These are phyloP conservation scores for Candida mattraensis DNA, from an alignment of 805 yeast genomes.

Conservation along the genomic window DNA sequence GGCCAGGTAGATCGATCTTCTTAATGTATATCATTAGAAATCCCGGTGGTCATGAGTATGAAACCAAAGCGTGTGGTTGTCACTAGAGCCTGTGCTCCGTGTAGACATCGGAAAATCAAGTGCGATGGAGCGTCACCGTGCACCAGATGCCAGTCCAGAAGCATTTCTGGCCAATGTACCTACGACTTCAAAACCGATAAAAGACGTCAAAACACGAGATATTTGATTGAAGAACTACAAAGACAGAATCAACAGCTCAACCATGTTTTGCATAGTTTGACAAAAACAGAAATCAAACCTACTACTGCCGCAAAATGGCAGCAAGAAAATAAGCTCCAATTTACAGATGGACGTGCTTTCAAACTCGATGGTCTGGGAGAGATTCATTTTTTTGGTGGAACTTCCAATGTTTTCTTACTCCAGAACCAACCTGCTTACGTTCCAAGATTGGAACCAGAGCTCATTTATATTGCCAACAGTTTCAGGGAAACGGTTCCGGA, in stretches of 20 bases:
- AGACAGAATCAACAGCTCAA: conserved; percentile 2
- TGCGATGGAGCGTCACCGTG: conserved; percentile 6
- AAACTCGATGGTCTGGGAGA: conserved; percentile 1
- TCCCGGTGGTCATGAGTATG: too few species aligned
- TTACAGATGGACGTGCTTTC: conserved; percentile 1
- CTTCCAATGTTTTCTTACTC: conserved; percentile 4
- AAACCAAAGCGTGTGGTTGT: too few species aligned
- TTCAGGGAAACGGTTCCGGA: not conserved
- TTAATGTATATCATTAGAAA: too few species aligned
- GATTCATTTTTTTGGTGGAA: conserved; percentile 7
- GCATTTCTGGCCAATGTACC: conserved; percentile 1
- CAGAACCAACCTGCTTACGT: not conserved
- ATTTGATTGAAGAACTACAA: conserved; percentile 4
- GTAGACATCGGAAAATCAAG: conserved; percentile 5
- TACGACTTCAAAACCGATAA: conserved; percentile 5
- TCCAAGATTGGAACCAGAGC: conserved; percentile 1
- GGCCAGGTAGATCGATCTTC: too few species aligned
- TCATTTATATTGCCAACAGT: not conserved
- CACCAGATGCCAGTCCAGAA: conserved; percentile 33
- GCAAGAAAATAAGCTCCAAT: not conserved
- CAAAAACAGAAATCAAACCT: not conserved
- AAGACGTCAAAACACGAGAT: conserved; percentile 5
- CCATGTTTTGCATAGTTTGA: conserved; percentile 1
- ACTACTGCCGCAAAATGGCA: not conserved
- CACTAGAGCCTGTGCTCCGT: conserved; percentile 3